Conservation (phyloP, 164 flowering plant genomes). For the Tetracentron sinense region DNA sequence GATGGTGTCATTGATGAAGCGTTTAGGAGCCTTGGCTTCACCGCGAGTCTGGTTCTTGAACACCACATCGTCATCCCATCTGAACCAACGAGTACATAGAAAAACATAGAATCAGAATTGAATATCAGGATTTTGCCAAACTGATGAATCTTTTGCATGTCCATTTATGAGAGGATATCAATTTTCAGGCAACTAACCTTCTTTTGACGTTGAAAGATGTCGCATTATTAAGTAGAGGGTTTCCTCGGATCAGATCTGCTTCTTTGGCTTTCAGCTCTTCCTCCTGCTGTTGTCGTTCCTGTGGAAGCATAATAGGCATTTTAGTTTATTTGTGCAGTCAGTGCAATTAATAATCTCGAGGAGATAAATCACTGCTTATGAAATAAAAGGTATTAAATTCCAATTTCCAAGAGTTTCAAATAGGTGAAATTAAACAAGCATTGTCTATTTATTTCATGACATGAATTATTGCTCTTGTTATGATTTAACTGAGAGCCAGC, state of each 20-base stretch:
- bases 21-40: constrained; percentile 80
- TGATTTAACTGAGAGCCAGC: too few species aligned
- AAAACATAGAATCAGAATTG: not conserved
- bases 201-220: constrained; percentile 76
- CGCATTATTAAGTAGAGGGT: constrained; percentile 71
- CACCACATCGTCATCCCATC: constrained; percentile 99
- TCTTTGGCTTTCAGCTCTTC: constrained; percentile 88
- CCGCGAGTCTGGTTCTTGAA: constrained; percentile 98
- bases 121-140: not conserved
- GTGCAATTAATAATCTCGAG: too few species aligned
- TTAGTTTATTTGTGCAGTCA: not conserved
- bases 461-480: too few species aligned
- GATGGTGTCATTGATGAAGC: constrained; percentile 94
- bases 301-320: constrained; percentile 14
- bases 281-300: constrained; percentile 69
- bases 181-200: constrained; percentile 41
- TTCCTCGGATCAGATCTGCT: constrained; percentile 81
- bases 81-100: constrained; percentile 16
- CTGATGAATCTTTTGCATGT: too few species aligned
- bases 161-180: too few species aligned
- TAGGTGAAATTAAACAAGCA: too few species aligned
- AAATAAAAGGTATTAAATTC: too few species aligned
- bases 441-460: too few species aligned
- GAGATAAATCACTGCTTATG: too few species aligned
- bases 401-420: too few species aligned